Conservation (phyloP, 2,329 filamentous ascomycete species). For the Colletotrichum eremochloae region DNA sequence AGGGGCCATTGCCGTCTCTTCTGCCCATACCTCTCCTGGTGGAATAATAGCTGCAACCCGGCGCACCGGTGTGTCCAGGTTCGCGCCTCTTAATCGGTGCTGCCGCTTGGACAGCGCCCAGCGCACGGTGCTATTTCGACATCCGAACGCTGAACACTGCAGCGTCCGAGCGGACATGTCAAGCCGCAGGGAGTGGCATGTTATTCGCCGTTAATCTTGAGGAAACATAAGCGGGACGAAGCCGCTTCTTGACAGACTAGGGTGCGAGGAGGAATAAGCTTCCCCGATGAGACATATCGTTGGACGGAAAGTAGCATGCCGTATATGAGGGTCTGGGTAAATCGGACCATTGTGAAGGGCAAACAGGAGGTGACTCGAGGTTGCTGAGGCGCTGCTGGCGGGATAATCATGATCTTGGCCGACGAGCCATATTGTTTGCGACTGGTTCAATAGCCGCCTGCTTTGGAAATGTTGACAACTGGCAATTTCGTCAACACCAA, state of each 20-base stretch:
- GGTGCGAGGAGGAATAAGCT: conserved; percentile 7
- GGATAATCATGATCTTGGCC: background rate
- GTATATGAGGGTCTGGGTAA: conserved; percentile 2
- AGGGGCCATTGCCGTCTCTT: background rate
- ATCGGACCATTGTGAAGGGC: background rate
- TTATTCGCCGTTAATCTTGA: conserved; percentile 10
- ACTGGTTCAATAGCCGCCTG: background rate
- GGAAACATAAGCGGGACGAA: background rate
- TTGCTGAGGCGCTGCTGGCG: background rate
- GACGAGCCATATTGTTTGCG: background rate
- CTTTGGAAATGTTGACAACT: conserved; percentile 1
- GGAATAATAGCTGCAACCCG: background rate
- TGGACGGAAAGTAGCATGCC: conserved; percentile 5
- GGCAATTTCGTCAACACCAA: conserved; percentile 4
- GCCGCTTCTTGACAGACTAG: background rate
- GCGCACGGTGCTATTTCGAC: conserved; percentile 14
- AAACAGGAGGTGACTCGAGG: background rate
- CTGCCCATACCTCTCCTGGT: background rate
- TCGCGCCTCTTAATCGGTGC: background rate
- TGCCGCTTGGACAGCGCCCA: conserved; percentile 24
- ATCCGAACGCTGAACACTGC: conserved; percentile 28
- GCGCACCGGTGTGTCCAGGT: conserved; percentile 4
- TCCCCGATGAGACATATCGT: background rate
- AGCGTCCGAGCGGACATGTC: conserved; percentile 38
- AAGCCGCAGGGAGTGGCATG: conserved; percentile 19